These are phyloP conservation scores for Jimgerdemannia lactiflua DNA, from an alignment of 192 early-diverging fungal species.

Conservation along the genomic window DNA sequence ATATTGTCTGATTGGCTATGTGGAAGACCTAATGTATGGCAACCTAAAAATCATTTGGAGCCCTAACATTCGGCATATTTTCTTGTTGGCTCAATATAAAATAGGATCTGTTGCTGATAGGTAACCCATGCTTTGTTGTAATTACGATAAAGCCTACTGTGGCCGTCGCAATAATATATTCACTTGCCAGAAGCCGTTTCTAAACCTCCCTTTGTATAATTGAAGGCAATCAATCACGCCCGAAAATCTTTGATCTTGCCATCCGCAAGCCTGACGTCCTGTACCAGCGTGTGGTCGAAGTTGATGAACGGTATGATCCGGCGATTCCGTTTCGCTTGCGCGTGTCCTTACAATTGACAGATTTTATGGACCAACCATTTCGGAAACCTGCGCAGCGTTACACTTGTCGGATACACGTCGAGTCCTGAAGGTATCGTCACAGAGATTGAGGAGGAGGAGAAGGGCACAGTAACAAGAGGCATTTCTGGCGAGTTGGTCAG, in stretches of 20 bases:
- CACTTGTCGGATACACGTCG: slow-evolving; percentile 74
- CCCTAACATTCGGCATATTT: neutral
- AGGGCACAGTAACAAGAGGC: slow-evolving; percentile 53
- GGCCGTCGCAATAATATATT: too few species aligned
- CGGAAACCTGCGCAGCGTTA: slow-evolving; percentile 49
- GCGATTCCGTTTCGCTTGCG: too few species aligned
- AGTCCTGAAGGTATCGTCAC: slow-evolving; percentile 26
- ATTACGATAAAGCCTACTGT: too few species aligned
- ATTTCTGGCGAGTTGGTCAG: slow-evolving; percentile 86
- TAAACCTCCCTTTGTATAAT: neutral
- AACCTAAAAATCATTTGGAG: neutral
- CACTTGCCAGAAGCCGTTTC: neutral
- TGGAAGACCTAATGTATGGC: neutral
- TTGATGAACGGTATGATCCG: slow-evolving; percentile 72
- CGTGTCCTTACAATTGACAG: too few species aligned
- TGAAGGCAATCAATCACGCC: slow-evolving; percentile 86
- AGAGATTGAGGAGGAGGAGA: slow-evolving; percentile 31
- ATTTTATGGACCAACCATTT: too few species aligned
- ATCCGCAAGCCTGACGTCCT: slow-evolving; percentile 86
- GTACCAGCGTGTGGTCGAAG: slow-evolving; percentile 73
- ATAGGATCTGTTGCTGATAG: slow-evolving; percentile 44
- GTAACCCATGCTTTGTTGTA: slow-evolving; percentile 14
- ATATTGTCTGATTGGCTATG: too few species aligned
- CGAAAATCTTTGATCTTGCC: slow-evolving; percentile 91
- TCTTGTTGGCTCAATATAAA: neutral